A percentile compares a stretch with the other conserved stretches of the same genome.
These are phyloP conservation scores for Alloteropsis semialata DNA, from an alignment of 176 grass and related monocot genomes.

Conservation along the genomic window DNA sequence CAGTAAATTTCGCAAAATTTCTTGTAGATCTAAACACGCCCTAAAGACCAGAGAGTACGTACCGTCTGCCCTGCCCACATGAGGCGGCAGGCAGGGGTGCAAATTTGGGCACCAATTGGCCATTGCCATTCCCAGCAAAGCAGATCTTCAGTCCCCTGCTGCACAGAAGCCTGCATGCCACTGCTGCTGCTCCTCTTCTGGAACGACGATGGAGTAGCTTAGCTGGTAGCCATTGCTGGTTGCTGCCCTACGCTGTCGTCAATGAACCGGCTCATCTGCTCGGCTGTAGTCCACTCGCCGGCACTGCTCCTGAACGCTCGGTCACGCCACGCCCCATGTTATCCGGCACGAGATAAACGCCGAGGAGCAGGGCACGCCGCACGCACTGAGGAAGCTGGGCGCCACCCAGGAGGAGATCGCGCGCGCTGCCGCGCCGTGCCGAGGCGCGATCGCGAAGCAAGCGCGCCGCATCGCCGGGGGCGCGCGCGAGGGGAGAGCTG, in stretches of 20 bases:
- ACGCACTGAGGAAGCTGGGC: not conserved
- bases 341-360: slow-evolving; percentile 27
- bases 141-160: not conserved
- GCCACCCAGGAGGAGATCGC: not conserved
- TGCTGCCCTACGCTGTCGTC: not conserved
- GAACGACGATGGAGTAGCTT: not conserved
- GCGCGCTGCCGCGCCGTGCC: not conserved
- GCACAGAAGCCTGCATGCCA: not conserved
- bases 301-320: not conserved
- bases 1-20: too few relatives aligned
- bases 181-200: not conserved
- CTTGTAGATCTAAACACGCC: too few relatives aligned
- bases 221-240: not conserved
- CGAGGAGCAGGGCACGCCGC: not conserved
- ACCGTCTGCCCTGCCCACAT: not conserved
- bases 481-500: not conserved
- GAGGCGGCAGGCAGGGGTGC: not conserved
- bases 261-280: not conserved
- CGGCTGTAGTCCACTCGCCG: not conserved
- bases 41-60: too few relatives aligned
- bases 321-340: not conserved
- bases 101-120: not conserved
- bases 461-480: slow-evolving; percentile 27
- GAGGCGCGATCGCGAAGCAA: not conserved
- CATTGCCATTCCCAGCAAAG: not conserved